Conservation (phyloP, 2,329 filamentous ascomycete genomes). For the Boeremia exigua region DNA sequence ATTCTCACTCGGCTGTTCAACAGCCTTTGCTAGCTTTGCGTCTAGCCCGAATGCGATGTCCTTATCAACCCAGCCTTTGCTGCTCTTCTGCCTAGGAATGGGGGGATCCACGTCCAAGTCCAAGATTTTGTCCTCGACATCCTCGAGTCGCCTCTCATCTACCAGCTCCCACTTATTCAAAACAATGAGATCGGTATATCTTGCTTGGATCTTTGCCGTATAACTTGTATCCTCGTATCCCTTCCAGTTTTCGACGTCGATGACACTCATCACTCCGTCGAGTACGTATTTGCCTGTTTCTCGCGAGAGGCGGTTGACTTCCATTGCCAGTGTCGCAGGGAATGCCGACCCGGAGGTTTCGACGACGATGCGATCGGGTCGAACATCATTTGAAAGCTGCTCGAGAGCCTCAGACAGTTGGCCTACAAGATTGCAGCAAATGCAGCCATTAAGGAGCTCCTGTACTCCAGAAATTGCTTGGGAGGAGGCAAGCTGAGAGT, state of each 20-base stretch:
- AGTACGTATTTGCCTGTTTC: constrained; percentile 74
- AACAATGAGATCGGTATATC: constrained; percentile 88
- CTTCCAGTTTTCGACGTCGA: constrained; percentile 94
- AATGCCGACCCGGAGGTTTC: constrained; percentile 87
- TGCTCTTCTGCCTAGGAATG: constrained; percentile 82
- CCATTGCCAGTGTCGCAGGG: constrained; percentile 87
- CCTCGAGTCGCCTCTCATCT: constrained; percentile 75
- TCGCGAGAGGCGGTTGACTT: constrained; percentile 80
- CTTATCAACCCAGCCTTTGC: constrained; percentile 77
- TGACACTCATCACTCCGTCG: constrained; percentile 86
- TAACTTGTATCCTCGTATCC: constrained; percentile 91
- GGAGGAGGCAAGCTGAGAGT: constrained; percentile 86
- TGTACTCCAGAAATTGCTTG: constrained; percentile 86
- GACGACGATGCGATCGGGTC: constrained; percentile 86
- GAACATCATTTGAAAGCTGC: constrained; percentile 67
- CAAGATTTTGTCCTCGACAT: constrained; percentile 77
- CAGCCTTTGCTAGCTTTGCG: constrained; percentile 69
- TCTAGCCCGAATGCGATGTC: constrained; percentile 88
- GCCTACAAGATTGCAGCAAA: constrained; percentile 98
- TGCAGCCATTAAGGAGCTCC: constrained; percentile 95
- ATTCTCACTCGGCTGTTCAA: constrained; percentile 53
- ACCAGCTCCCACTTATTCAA: constrained; percentile 92
- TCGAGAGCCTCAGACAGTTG: constrained; percentile 81
- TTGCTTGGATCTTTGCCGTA: constrained; percentile 85
- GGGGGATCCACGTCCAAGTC: constrained; percentile 78